phyloP scores from a whole-genome alignment of 768 basidiomycete species.

The Coprinopsis sp. region DNA sequence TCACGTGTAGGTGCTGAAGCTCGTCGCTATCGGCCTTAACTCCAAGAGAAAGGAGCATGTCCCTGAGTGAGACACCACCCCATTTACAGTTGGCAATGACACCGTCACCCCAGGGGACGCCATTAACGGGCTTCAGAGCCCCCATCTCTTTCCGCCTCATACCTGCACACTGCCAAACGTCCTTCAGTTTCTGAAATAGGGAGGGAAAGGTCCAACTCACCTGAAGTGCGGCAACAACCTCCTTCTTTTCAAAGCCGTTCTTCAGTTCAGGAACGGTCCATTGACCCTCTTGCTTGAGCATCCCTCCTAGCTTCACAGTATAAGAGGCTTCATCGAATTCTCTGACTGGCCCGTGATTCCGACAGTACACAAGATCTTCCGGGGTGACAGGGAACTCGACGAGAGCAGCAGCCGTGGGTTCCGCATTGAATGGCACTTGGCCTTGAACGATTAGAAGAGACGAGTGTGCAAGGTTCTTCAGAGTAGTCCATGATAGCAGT shows the following conservation, averaged over 20 bases:
- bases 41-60: constrained; percentile 46
- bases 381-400: constrained; percentile 60
- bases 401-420: constrained; percentile 51
- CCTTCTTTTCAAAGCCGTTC: constrained; percentile 31
- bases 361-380: constrained; percentile 59
- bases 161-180: constrained; percentile 49
- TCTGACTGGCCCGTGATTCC: constrained; percentile 64
- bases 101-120: constrained; percentile 62
- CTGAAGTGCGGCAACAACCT: constrained; percentile 53
- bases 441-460: constrained; percentile 40
- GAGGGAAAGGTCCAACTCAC: constrained; percentile 26
- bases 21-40: constrained; percentile 26
- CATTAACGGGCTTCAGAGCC: constrained; percentile 49
- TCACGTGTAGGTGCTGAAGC: constrained; percentile 41
- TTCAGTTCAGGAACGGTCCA: constrained; percentile 38
- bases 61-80: constrained; percentile 55
- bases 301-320: constrained; percentile 34
- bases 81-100: constrained; percentile 68
- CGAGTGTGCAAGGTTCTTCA: constrained; percentile 47
- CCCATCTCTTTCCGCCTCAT: constrained; percentile 65
- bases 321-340: constrained; percentile 46
- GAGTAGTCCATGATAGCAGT: constrained; percentile 40
- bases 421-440: constrained; percentile 62
- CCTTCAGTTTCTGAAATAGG: neutral
- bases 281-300: constrained; percentile 25